Evolutionary conservation across 1,284 basidiomycete genomes (phyloP).

Genomic region (Cryptococcus jaspeensis): DNA sequence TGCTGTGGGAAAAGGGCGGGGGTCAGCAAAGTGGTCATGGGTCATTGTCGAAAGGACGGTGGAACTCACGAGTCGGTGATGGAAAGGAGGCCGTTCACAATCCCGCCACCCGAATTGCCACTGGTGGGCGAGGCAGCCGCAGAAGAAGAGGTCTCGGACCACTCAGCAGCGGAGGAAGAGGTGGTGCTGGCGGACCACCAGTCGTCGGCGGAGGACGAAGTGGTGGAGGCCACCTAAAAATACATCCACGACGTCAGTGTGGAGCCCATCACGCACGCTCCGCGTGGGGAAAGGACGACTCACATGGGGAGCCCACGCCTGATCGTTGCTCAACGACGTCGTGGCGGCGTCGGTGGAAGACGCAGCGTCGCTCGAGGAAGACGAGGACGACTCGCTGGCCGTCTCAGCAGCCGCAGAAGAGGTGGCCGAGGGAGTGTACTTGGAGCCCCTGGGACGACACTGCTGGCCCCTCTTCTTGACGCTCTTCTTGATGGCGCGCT

Average conservation of each 20-base stretch:
- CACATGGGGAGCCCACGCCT: conserved; percentile 10
- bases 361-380: conserved; percentile 1
- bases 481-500: conserved; percentile 27
- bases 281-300: not conserved
- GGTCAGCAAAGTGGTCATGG: not conserved
- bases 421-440: conserved; percentile 14
- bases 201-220: conserved; percentile 2
- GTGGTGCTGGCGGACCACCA: conserved; percentile 4
- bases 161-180: not conserved
- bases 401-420: conserved; percentile 2
- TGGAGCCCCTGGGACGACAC: conserved; percentile 21
- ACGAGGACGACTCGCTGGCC: conserved; percentile 1
- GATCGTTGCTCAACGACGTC: not conserved
- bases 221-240: too few relatives aligned
- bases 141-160: conserved; percentile 1
- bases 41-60: not conserved
- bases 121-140: not conserved
- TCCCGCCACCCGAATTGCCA: not conserved
- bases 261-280: too few relatives aligned
- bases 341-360: conserved; percentile 4
- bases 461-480: conserved; percentile 26
- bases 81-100: conserved; percentile 7
- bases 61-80: conserved; percentile 23
- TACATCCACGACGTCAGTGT: too few relatives aligned
- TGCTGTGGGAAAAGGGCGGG: conserved; percentile 14